phyloP scores from a whole-genome alignment of 495 filamentous ascomycete species.

The Aspergillus kassunensis region DNA sequence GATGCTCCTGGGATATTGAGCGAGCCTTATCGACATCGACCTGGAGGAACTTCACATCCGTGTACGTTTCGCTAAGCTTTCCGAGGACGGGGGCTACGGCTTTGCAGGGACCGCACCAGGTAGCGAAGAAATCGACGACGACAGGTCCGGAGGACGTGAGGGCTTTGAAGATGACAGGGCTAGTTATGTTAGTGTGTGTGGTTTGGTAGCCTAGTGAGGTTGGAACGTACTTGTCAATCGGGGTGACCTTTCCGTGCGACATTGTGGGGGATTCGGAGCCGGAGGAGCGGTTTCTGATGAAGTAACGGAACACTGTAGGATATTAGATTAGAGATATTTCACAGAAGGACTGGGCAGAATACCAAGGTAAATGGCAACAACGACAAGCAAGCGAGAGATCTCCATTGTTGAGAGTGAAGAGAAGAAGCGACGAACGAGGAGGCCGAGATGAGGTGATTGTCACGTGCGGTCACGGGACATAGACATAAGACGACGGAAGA shows the following conservation, averaged over 20 bases:
- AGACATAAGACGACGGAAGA: constrained; percentile 1
- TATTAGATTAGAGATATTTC: not conserved
- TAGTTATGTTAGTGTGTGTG: not conserved
- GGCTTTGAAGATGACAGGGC: constrained; percentile 29
- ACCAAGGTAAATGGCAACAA: constrained; percentile 12
- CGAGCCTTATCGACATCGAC: constrained; percentile 79
- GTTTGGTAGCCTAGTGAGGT: not conserved
- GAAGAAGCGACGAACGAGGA: not conserved
- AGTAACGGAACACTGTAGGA: constrained; percentile 14
- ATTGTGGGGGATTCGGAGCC: constrained; percentile 7
- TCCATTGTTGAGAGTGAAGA: constrained; percentile 6
- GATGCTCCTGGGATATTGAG: constrained; percentile 66
- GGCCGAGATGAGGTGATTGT: not conserved
- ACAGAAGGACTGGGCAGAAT: not conserved
- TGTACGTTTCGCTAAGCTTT: constrained; percentile 52
- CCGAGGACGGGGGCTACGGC: constrained; percentile 45
- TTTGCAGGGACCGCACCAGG: constrained; percentile 72
- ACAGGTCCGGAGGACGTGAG: constrained; percentile 58
- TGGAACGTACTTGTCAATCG: constrained; percentile 15
- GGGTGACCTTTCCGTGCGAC: constrained; percentile 17
- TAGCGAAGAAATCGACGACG: constrained; percentile 77
- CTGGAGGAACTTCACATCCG: constrained; percentile 68
- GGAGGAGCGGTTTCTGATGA: constrained; percentile 8
- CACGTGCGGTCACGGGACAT: not conserved
- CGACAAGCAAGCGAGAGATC: constrained; percentile 10